Base-by-base conservation (phyloP, 352 stramenopile genomes). In the Thalassiosira livingstoniorum region DNA sequence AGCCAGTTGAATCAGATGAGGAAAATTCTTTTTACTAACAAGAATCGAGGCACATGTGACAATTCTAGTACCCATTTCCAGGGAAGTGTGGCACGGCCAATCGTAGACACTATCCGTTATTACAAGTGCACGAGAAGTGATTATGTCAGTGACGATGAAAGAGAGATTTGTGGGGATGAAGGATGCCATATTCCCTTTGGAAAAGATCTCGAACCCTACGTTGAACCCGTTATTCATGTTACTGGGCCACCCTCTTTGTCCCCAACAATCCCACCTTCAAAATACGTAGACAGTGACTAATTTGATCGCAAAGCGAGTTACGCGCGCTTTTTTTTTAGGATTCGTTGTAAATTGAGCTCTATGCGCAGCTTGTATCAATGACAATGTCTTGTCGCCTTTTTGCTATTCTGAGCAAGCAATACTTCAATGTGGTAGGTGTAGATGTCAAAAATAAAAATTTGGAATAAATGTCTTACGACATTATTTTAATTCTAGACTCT, bases 1-100 rank as follows among this genome's bases (percentile, higher is more conserved):
- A 55, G 77, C 18, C 90, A 94, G 73, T 43, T 93, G 34, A 58
- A 87, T 31, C 87, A 92, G 71, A 86, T 93, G 78, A 86, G 90
- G 76, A 51, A 71, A 11, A 82, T 92, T 25, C 62, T 93, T 7
- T 94, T 94, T 63, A 73, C 75, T 55, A 75, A 87, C 34, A 60
- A 55, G 2, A 76, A 79, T 66, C 35, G 34, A 1, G 42, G 76
- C 15, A 77, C 55, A 39, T 87, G 80, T 53, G 42, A n/a, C 0
- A 75, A 63, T 39, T 83, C 73, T 23, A 83, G 74, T 63, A 77
- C 11, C 23, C 80, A 87, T 32, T 83, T 68, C 55, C 63, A 73
- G 25, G 75, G 63, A 32, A 78, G 80, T 58, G 80, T 87, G 10
- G 75, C 74, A 21, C 57, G 80, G 15, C 80, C 80, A 23, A 68